Conservation (phyloP, 169 alveolate genomes). For the Sarcocystis neurona region DNA sequence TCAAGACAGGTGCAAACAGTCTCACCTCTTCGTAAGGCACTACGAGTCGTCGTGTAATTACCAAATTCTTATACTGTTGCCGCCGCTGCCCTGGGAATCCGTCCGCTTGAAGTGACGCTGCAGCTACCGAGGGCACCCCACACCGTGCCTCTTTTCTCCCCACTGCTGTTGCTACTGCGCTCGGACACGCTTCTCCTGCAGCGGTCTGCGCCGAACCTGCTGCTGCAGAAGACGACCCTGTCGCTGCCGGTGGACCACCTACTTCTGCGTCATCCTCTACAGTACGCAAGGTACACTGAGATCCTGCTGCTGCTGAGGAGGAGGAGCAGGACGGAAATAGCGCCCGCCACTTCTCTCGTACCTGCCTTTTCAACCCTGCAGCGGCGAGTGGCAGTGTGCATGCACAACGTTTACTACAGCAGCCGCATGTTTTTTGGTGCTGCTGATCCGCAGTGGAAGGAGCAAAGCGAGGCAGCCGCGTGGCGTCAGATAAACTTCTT, state of each 20-base stretch:
- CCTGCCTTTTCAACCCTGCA: no score
- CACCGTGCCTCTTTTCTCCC: no score
- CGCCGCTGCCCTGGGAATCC: background rate
- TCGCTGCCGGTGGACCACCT: no score
- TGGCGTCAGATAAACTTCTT: background rate
- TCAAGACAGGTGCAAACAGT: background rate
- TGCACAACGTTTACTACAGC: no score
- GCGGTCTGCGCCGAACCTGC: background rate
- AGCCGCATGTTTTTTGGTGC: no score
- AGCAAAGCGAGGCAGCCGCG: background rate
- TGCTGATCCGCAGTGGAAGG: no score
- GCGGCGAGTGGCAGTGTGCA: no score
- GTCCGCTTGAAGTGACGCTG: background rate
- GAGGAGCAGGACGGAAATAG: background rate
- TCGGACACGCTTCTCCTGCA: background rate
- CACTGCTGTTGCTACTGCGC: no score
- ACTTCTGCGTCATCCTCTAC: no score
- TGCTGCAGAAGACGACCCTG: background rate
- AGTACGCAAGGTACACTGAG: no score
- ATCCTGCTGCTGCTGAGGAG: no score
- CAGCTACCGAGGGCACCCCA: no score
- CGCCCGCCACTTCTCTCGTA: background rate
- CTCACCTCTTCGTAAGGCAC: background rate
- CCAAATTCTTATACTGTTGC: background rate
- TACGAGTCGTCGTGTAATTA: constrained; percentile 13